These are phyloP conservation scores for Suhomyces yuchorum DNA, from an alignment of 1,139 yeast species.

Conservation along the genomic window DNA sequence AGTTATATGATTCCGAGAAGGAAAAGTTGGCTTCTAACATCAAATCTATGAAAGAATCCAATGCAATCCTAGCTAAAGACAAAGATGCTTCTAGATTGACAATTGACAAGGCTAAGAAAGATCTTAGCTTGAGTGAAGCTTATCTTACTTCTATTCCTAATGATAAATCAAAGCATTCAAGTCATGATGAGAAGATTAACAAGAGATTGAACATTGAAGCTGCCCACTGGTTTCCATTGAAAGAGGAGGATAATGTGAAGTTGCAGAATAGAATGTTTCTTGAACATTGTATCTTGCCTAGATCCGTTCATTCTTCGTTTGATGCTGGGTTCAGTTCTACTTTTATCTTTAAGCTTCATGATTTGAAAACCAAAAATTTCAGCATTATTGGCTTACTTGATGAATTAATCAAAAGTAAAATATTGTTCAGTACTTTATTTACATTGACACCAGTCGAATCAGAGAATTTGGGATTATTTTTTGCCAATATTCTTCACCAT, in stretches of 20 bases:
- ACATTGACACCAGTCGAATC: slow-evolving; percentile 78
- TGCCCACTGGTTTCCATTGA: slow-evolving; percentile 27
- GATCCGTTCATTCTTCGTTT: slow-evolving; percentile 76
- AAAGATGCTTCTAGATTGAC: slow-evolving; percentile 30
- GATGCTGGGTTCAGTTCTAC: slow-evolving; percentile 78
- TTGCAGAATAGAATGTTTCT: slow-evolving; percentile 43
- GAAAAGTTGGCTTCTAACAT: slow-evolving; percentile 38
- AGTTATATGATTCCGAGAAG: slow-evolving; percentile 54
- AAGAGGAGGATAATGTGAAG: slow-evolving; percentile 5
- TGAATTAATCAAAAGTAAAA: slow-evolving; percentile 49
- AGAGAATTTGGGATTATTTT: slow-evolving; percentile 79
- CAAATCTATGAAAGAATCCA: slow-evolving; percentile 34
- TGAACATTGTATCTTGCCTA: slow-evolving; percentile 71
- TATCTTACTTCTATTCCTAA: slow-evolving; percentile 29
- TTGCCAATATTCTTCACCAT: slow-evolving; percentile 54
- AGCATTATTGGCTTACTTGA: slow-evolving; percentile 49
- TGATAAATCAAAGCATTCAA: slow-evolving; percentile 35
- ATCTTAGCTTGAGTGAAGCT: slow-evolving; percentile 30
- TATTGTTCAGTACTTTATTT: slow-evolving; percentile 62
- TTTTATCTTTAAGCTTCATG: slow-evolving; percentile 58
- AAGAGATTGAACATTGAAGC: slow-evolving; percentile 21
- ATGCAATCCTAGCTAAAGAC: slow-evolving; percentile 31
- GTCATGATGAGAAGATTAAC: slow-evolving; percentile 21
- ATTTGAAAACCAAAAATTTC: slow-evolving; percentile 44
- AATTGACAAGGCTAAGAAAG: slow-evolving; percentile 31